Base-by-base conservation (phyloP, 352 stramenopile species). In the Pythium chondricola region DNA sequence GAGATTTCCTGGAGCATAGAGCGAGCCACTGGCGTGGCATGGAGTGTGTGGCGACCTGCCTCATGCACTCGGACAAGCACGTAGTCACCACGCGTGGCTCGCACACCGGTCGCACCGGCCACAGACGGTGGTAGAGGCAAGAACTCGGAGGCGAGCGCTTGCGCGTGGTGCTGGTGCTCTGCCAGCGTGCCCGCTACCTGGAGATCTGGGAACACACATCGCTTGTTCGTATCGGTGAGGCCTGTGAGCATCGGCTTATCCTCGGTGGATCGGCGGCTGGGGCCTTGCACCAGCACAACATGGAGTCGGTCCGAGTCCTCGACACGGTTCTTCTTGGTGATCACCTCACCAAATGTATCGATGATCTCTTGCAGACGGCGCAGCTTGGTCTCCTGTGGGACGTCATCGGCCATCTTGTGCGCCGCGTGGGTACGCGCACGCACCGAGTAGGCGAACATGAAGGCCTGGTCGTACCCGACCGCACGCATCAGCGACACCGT, bases 391-490 rank as follows among this genome's bases (percentile, higher is more conserved):
- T 96, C 88, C 38, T 75, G 70, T 5, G 87, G 67, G 18, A 99
- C 89, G 65, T 99, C 90, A 65, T 99, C 97, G 44, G 93, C 60
- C 72, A 99, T 93, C 18, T 83, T 90, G 46, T 97, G 76, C 48
- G 94, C 86, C 3, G 97, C 96, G 58, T 98, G 93, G 2, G 96
- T 99, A 52, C 89, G 88, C 22, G 90, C 95, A 42, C 97, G 79
- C 75, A 98, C 86, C 38, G 85, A 98, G 74, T 99, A 99, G 14
- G 95, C 93, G 69, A 98, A 99, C 93, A 99, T 98, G 72, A 98
- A 99, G 20, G 96, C 97, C 63, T 99, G 93, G 57, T 99, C 95
- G 64, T 98, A 99, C 52, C 79, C 71, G 13, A 90, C 82, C 16
- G 70, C 63, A 14, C 69, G 75, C 76, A 95, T 87, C 26, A 93